Evolutionary conservation across 176 grass and related monocot species (phyloP), one percentile per base, ranked within the genome.

Genomic region (Chrysopogon serrulatus): DNA sequence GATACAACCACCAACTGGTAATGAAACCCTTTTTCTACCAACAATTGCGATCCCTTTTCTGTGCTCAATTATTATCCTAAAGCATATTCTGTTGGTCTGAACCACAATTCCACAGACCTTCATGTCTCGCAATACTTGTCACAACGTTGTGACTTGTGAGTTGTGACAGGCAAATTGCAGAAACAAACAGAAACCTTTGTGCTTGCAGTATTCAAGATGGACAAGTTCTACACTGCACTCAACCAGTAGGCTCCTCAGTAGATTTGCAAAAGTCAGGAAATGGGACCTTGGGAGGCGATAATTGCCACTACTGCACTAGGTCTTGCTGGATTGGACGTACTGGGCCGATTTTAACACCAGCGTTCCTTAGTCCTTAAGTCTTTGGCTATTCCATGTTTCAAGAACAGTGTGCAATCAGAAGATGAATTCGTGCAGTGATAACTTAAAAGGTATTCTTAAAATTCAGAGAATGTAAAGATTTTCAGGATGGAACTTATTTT

Each of bases 351-450:
- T 64, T 89, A 84, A 83, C 41, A 54, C 17, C 54, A 10, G 73
- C 71, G 43, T 90, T 90, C 81, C 91, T 92, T 92, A 90, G 84
- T 77, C 84, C 82, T 62, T 84, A 90, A 92, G 87, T 82, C 18
- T 92, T 71, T 62, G 67, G 40, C 49, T 71, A 81, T 72, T 81
- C 51, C 33, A 71, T 82, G 54, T 68, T 51, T 28, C 16, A 41
- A 68, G 11, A 47, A 10, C 31, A 49, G 7, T 27, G 13, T 33
- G 64, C 34, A 27, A 19, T 18, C 74, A 27, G 24, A 67, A 74
- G 3, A 78, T 79, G 40, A 74, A 54, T 43, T 49, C 66, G 10
- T 35, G 64, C 54, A 77, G 42, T 40, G 26, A 21, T 35, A 43
- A 31, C 76, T 10, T 66, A 17, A 10, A 35, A 35, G 12, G 18